phyloP scores from a whole-genome alignment of 805 yeast species.

The Candida oleophila region DNA sequence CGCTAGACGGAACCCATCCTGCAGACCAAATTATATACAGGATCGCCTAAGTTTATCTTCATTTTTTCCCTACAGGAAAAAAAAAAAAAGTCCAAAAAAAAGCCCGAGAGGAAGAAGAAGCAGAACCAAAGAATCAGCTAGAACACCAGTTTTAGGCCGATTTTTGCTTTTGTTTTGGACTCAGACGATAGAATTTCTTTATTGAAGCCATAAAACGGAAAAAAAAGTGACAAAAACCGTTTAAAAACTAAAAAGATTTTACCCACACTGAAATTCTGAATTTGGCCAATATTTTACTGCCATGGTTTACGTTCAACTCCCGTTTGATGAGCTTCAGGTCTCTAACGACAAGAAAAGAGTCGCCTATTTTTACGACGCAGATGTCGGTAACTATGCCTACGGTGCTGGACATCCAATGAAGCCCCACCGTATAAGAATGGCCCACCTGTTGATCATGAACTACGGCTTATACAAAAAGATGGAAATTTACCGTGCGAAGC shows the following conservation, averaged over 20 bases:
- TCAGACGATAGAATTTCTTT: neutral
- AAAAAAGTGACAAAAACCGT: neutral
- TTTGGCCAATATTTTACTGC: neutral
- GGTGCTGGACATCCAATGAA: slow-evolving; percentile 99
- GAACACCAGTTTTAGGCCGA: neutral
- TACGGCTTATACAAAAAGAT: slow-evolving; percentile 94
- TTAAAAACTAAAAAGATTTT: neutral
- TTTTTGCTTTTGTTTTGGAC: neutral
- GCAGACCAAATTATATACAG: neutral
- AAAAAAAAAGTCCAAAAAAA: neutral
- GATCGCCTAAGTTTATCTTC: neutral
- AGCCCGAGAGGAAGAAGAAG: neutral
- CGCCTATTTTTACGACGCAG: slow-evolving; percentile 56
- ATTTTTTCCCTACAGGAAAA: neutral
- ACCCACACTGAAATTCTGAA: too few relatives aligned
- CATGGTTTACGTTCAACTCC: slow-evolving; percentile 40
- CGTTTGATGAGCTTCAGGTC: slow-evolving; percentile 45
- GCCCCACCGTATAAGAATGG: slow-evolving; percentile 98
- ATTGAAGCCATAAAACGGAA: neutral
- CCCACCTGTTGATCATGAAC: slow-evolving; percentile 94
- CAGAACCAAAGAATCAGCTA: neutral
- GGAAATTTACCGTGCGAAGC: slow-evolving; percentile 96
- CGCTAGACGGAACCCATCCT: too few relatives aligned
- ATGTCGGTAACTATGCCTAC: slow-evolving; percentile 96
- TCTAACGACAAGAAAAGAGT: slow-evolving; percentile 42